A percentile compares a stretch with the other conserved stretches of the same genome.
phyloP scores from a whole-genome alignment of 1,284 basidiomycete genomes.

The Flammula alnicola region DNA sequence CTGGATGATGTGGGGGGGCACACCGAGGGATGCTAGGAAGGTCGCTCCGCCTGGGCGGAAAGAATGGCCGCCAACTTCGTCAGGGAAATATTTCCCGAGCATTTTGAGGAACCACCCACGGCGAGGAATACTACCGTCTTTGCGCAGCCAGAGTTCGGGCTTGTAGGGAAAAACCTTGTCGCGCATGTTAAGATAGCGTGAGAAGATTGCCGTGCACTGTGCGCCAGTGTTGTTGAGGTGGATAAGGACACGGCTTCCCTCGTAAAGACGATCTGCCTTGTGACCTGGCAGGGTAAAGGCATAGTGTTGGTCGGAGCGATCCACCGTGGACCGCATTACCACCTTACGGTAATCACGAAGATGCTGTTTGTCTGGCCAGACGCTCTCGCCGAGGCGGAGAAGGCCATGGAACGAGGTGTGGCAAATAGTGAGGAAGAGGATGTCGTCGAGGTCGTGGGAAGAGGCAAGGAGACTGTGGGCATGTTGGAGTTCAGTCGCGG shows the following conservation, averaged over 20 bases:
- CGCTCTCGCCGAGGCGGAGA: constrained; percentile 35
- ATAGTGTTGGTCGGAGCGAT: not conserved
- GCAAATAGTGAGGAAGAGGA: constrained; percentile 29
- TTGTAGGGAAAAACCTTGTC: constrained; percentile 24
- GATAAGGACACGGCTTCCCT: constrained; percentile 33
- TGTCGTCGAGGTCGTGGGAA: constrained; percentile 18
- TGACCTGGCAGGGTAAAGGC: constrained; percentile 30
- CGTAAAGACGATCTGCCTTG: constrained; percentile 38
- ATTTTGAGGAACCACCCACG: constrained; percentile 27
- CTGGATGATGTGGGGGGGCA: constrained; percentile 23
- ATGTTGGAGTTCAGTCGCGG: constrained; percentile 6
- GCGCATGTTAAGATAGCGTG: constrained; percentile 15
- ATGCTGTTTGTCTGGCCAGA: not conserved
- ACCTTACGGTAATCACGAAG: constrained; percentile 16
- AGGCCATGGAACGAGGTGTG: constrained; percentile 28
- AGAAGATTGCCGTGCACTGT: constrained; percentile 6
- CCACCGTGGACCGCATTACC: not conserved
- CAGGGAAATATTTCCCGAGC: constrained; percentile 16
- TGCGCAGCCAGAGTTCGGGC: constrained; percentile 28
- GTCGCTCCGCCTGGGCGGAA: constrained; percentile 37
- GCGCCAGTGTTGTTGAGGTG: not conserved
- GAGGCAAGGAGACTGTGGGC: not conserved
- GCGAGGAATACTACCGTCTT: constrained; percentile 26
- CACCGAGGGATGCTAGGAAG: constrained; percentile 20
- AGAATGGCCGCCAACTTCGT: constrained; percentile 31